phyloP scores from a whole-genome alignment of 1,284 basidiomycete species.

The Phellinidium pouzarii region DNA sequence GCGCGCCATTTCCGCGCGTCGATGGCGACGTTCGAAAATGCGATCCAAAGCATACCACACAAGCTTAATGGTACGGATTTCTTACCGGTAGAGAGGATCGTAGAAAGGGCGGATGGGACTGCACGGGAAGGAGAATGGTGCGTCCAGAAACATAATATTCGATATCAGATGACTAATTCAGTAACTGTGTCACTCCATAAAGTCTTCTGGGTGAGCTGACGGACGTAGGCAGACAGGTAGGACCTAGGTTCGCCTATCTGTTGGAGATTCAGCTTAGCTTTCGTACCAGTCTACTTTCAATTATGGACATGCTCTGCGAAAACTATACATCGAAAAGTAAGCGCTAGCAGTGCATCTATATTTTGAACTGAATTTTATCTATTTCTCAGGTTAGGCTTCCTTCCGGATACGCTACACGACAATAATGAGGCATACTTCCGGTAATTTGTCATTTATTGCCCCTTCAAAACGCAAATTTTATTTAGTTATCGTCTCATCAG shows the following conservation, averaged over 20 bases:
- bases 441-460: conserved; percentile 28
- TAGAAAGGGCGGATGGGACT: conserved; percentile 53
- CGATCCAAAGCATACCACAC: conserved; percentile 18
- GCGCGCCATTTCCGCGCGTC: conserved; percentile 48
- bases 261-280: conserved; percentile 11
- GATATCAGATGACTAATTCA: background rate
- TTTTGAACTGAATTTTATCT: background rate
- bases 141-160: conserved; percentile 21
- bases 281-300: conserved; percentile 56
- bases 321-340: conserved; percentile 66
- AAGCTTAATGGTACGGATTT: conserved; percentile 24
- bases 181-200: conserved; percentile 2
- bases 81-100: conserved; percentile 36
- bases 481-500: conserved; percentile 23
- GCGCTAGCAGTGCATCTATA: conserved; percentile 16
- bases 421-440: conserved; percentile 56
- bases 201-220: conserved; percentile 77
- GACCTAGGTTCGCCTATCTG: conserved; percentile 12
- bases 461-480: background rate
- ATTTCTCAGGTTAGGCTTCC: conserved; percentile 52
- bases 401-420: conserved; percentile 48
- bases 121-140: conserved; percentile 56
- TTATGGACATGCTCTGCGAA: conserved; percentile 55
- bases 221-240: conserved; percentile 64
- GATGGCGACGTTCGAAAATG: conserved; percentile 29